Base-by-base conservation (phyloP, 768 basidiomycete species). In the Phlebiopsis gigantea region DNA sequence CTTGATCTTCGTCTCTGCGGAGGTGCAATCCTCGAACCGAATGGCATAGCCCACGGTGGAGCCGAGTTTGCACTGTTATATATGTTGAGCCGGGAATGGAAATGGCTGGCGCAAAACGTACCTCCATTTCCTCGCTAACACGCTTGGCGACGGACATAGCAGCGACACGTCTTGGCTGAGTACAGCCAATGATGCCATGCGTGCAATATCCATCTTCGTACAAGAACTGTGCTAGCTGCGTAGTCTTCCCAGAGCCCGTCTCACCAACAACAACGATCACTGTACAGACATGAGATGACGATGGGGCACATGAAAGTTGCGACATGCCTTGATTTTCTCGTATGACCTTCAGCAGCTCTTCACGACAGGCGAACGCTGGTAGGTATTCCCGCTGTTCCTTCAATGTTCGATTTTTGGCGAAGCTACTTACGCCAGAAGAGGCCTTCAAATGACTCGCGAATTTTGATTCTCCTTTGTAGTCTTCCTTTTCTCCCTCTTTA, bases 101-200 rank as follows among this genome's bases (percentile, higher is more conserved):
- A 14, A 49, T 68, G 1, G 63, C 52, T 34, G 29, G 47, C 54
- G 22, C 42, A 46, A 44, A 4, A 53, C 55, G n/a, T 46, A 91
- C 91, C 83, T 97, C 92, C 89, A 99, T 98, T 73, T 99, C 97
- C 68, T 99, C 97, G 66, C 93, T 94, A 57, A 99, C 97, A 71
- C 97, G 94, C 75, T 99, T 98, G n/a, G 97, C 97, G 6, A 98
- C 97, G 9, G 92, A 95, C 97, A 99, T 98, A 15, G 97, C 97
- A 45, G 97, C 97, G 26, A 99, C 97, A 75, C 97, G 94, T 63
- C 97, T 83, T 48, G 97, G 97, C 68, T 99, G 97, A 0, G 97
- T 99, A 67, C 97, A 99, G 10, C 96, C 96, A 49, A 99, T 85
- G 43, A 98, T 79, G 17, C 96, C 96, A 72, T 85, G 81, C 4